Percentiles rank a stretch among this genome's conserved stretches.
phyloP scores from a whole-genome alignment of 108 stramenopile species.

The Cylindrotheca closterium region DNA sequence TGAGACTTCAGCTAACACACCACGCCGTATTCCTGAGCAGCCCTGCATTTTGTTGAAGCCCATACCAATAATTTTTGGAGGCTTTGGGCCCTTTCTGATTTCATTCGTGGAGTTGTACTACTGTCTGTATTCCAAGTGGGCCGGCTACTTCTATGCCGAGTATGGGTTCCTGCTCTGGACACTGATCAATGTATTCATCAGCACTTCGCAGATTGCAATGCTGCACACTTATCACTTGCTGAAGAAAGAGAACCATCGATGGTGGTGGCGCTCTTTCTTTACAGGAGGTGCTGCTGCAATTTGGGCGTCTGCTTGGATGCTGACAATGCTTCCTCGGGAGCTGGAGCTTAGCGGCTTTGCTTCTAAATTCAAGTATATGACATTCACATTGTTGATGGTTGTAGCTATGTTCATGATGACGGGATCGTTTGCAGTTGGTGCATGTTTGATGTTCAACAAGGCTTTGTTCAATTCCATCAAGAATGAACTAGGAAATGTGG shows the following conservation, averaged over 20 bases:
- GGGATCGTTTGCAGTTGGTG: not conserved
- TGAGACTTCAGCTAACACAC: conserved; percentile 83
- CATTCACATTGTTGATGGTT: not conserved
- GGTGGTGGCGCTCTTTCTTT: conserved; percentile 98
- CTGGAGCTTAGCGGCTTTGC: not conserved
- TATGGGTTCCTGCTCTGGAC: conserved; percentile 95
- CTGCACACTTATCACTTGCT: conserved; percentile 98
- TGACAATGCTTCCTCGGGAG: not conserved
- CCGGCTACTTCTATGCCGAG: conserved; percentile 96
- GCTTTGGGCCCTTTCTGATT: conserved; percentile 94
- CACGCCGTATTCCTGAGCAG: conserved; percentile 90
- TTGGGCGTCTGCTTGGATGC: conserved; percentile 83
- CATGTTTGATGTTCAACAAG: not conserved
- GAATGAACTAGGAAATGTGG: not conserved
- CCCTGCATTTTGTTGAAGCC: conserved; percentile 87
- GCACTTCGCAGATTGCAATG: conserved; percentile 94
- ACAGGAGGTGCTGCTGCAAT: conserved; percentile 85
- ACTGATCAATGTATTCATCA: conserved; percentile 89
- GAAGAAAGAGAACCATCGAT: conserved; percentile 96
- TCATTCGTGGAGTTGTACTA: conserved; percentile 97
- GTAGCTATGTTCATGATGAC: not conserved
- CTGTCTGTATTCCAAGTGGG: conserved; percentile 91
- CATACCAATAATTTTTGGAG: conserved; percentile 85
- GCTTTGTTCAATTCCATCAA: not conserved
- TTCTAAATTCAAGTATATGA: not conserved